Evolutionary conservation across 768 basidiomycete genomes (phyloP).

Genomic region (Tulasnella sp.): DNA sequence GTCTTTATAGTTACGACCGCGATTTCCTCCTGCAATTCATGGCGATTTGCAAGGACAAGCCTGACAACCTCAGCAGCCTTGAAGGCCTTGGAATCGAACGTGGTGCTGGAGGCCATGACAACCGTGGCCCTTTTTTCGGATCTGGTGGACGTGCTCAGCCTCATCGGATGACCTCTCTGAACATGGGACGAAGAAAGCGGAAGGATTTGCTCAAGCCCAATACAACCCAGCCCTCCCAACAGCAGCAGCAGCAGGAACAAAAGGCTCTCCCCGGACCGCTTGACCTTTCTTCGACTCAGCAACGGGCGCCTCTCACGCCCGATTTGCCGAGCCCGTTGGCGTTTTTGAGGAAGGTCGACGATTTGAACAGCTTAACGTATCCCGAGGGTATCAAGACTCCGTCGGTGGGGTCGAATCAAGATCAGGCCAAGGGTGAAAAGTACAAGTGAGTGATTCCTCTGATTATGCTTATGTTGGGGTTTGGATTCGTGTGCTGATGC

Average conservation of each 20-base stretch:
- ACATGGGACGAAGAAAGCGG: no score
- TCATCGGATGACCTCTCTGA: no score
- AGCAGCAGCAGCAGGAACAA: no score
- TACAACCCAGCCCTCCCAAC: no score
- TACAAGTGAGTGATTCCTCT: constrained; percentile 51
- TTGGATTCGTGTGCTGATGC: background rate
- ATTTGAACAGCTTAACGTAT: constrained; percentile 45
- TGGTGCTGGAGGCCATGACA: constrained; percentile 41
- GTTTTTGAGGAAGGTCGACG: constrained; percentile 77
- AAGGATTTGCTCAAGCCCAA: no score
- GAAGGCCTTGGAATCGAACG: constrained; percentile 89
- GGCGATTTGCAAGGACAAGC: constrained; percentile 89
- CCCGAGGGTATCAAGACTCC: constrained; percentile 69
- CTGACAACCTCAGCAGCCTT: constrained; percentile 78
- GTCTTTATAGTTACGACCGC: constrained; percentile 70
- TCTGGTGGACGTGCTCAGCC: no score
- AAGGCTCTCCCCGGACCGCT: no score
- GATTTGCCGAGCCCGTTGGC: constrained; percentile 40
- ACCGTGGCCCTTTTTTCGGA: no score
- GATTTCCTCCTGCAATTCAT: constrained; percentile 98
- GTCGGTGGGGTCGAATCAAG: constrained; percentile 76
- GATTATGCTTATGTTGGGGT: background rate
- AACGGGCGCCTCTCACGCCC: constrained; percentile 39
- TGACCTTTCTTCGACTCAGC: no score
- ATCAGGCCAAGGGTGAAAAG: constrained; percentile 75